Conservation (phyloP, 805 yeast genomes). For the Metschnikowia bowlesiae region DNA sequence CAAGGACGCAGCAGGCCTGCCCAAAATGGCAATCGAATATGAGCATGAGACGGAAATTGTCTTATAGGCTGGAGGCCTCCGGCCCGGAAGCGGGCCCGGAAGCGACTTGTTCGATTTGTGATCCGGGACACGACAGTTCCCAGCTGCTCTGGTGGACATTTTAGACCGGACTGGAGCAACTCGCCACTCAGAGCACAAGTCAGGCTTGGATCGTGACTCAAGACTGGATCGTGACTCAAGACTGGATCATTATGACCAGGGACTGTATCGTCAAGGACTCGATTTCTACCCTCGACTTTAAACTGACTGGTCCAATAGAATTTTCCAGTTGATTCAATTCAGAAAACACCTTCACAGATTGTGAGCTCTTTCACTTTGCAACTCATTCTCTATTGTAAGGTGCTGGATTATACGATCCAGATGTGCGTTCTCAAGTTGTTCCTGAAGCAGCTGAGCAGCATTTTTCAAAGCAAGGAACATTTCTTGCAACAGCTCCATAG, state of each 20-base stretch:
- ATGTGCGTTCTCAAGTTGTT: constrained; percentile 31
- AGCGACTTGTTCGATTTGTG: too few species aligned
- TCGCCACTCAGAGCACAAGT: too few species aligned
- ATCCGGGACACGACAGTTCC: too few species aligned
- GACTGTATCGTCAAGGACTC: too few species aligned
- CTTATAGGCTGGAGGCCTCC: too few species aligned
- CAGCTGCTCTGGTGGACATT: too few species aligned
- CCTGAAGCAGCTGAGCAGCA: constrained; percentile 24
- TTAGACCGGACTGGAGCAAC: too few species aligned
- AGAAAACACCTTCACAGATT: constrained; percentile 42
- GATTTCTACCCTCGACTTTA: constrained; percentile 29
- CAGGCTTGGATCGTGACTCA: too few species aligned
- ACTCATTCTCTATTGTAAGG: constrained; percentile 33
- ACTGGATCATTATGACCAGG: too few species aligned
- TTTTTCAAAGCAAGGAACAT: constrained; percentile 20
- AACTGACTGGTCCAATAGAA: constrained; percentile 45
- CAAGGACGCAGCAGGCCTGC: background rate
- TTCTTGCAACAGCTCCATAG: constrained; percentile 1
- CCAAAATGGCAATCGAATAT: constrained; percentile 2
- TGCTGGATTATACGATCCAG: constrained; percentile 34
- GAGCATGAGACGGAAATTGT: constrained; percentile 17
- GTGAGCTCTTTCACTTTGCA: constrained; percentile 31
- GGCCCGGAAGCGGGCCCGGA: too few species aligned
- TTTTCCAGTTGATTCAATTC: constrained; percentile 48
- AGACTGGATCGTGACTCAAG: too few species aligned